phyloP scores from a whole-genome alignment of 2,329 filamentous ascomycete species.

The Parastagonospora nodorum region DNA sequence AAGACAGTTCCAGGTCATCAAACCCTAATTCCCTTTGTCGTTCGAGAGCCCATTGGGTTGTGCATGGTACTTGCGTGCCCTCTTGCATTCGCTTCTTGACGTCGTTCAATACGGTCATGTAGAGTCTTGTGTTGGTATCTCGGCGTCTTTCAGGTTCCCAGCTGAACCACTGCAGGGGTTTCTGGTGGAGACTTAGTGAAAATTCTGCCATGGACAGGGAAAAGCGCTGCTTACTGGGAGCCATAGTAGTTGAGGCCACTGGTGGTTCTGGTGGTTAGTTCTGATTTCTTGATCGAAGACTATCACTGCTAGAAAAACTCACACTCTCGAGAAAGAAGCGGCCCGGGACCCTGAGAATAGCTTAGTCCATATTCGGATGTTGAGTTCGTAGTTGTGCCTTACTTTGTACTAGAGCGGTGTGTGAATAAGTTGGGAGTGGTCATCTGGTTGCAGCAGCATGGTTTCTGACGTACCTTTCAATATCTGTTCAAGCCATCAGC shows the following conservation, averaged over 20 bases:
- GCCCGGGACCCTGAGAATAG: constrained; percentile 8
- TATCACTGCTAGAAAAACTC: constrained; percentile 6
- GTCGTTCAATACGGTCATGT: constrained; percentile 12
- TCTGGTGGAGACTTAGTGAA: constrained; percentile 8
- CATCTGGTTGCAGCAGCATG: constrained; percentile 7
- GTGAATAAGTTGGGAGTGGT: constrained; percentile 8
- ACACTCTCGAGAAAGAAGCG: constrained; percentile 9
- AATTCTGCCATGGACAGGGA: constrained; percentile 5
- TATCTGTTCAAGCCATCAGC: constrained; percentile 7
- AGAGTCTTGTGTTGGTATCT: constrained; percentile 12
- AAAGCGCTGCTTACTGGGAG: constrained; percentile 11
- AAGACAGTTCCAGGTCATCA: constrained; percentile 12
- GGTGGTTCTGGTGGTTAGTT: constrained; percentile 9
- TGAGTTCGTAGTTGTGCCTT: constrained; percentile 5
- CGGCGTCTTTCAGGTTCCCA: constrained; percentile 11
- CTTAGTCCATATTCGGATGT: constrained; percentile 4
- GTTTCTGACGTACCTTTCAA: constrained; percentile 9
- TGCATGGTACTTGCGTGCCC: constrained; percentile 10
- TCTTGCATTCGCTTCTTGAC: constrained; percentile 12
- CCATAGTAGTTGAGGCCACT: constrained; percentile 9
- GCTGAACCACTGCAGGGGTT: constrained; percentile 12
- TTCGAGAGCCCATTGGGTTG: constrained; percentile 11
- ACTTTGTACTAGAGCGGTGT: constrained; percentile 6
- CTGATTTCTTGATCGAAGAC: constrained; percentile 6
- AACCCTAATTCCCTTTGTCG: constrained; percentile 10